Conservation (phyloP, 768 basidiomycete genomes). For the Botryobasidium botryosum region DNA sequence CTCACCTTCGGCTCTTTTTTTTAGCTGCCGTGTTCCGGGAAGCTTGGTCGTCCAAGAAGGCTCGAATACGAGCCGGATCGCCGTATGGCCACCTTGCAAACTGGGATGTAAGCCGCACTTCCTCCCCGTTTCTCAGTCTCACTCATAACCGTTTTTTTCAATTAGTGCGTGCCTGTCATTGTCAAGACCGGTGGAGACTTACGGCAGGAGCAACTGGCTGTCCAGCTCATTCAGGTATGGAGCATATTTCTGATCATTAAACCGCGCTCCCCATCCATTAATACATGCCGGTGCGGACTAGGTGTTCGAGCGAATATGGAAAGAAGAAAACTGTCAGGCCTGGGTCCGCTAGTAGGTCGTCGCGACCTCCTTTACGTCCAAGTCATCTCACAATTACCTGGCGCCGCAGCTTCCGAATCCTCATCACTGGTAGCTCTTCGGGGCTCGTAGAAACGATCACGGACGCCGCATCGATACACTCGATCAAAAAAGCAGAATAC, state of each 20-base stretch:
- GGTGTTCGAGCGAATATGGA: constrained; percentile 88
- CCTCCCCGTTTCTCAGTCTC: constrained; percentile 3
- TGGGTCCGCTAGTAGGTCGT: constrained; percentile 78
- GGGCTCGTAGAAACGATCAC: constrained; percentile 97
- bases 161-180: constrained; percentile 28
- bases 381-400: background rate
- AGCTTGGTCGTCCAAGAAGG: constrained; percentile 89
- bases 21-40: constrained; percentile 79
- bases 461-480: constrained; percentile 95
- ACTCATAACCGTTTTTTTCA: background rate
- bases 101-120: constrained; percentile 25
- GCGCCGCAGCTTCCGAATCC: constrained; percentile 66
- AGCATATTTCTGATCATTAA: no score
- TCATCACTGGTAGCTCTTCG: constrained; percentile 85
- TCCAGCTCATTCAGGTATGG: constrained; percentile 59
- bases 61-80: constrained; percentile 79
- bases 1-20: no score
- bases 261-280: no score
- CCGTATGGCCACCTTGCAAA: constrained; percentile 90
- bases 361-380: constrained; percentile 9
- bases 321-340: constrained; percentile 78
- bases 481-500: constrained; percentile 98
- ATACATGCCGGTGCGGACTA: constrained; percentile 8
- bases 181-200: constrained; percentile 96
- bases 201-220: constrained; percentile 93